phyloP scores from a whole-genome alignment of 1,284 basidiomycete genomes.

The Sphaerobolus stellatus region DNA sequence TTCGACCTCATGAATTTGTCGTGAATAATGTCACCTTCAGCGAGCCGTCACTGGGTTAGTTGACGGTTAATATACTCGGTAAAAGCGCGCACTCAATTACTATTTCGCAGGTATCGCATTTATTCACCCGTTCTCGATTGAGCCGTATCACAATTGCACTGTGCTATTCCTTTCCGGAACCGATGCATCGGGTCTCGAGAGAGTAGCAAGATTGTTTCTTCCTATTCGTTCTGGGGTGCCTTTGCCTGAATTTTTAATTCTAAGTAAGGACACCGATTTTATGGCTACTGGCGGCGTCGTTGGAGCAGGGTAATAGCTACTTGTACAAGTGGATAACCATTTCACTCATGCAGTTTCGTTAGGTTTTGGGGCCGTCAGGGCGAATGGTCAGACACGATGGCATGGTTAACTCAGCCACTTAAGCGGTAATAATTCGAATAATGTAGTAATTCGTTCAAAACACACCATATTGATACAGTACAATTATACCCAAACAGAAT shows the following conservation, averaged over 20 bases:
- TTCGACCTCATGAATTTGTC: conserved; percentile 16
- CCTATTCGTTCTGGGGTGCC: conserved; percentile 77
- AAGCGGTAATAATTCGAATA: conserved; percentile 19
- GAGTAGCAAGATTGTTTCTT: conserved; percentile 60
- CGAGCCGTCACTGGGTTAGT: conserved; percentile 1
- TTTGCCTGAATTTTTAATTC: conserved; percentile 73
- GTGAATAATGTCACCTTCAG: conserved; percentile 2
- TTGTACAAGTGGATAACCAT: neutral
- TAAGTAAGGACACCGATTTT: conserved; percentile 49
- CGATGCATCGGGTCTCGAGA: conserved; percentile 58
- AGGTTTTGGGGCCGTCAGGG: conserved; percentile 51
- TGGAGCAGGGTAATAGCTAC: conserved; percentile 62
- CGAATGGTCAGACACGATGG: conserved; percentile 53
- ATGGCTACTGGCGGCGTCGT: conserved; percentile 69
- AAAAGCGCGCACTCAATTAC: neutral
- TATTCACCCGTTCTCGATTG: conserved; percentile 64
- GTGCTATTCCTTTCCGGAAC: conserved; percentile 62
- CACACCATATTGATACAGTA: conserved; percentile 18
- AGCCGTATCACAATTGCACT: conserved; percentile 32
- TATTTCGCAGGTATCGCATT: conserved; percentile 55
- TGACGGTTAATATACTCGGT: neutral
- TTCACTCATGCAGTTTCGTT: conserved; percentile 10
- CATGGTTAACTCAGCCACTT: conserved; percentile 47
- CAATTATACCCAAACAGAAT: conserved; percentile 12
- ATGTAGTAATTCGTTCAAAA: conserved; percentile 6